A percentile compares a stretch with the other conserved stretches of the same genome.
Conservation (phyloP, 129 eudicot genomes). For the Flaveria trinervia region DNA sequence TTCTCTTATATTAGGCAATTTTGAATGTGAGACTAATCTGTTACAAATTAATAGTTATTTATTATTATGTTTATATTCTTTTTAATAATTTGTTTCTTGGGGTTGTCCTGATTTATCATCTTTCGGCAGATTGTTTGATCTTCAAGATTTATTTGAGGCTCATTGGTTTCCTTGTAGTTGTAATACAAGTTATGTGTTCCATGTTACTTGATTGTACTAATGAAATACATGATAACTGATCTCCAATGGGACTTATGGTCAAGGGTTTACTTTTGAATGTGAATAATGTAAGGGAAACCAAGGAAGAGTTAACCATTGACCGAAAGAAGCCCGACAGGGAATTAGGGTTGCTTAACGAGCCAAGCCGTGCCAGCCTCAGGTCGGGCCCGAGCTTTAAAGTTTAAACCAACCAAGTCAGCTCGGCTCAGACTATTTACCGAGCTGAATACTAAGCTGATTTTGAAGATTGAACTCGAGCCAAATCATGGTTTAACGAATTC, state of each 20-base stretch:
- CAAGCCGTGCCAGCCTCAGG: no score
- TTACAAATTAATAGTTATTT: constrained; percentile 9
- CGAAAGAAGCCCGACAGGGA: no score
- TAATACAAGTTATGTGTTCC: background rate
- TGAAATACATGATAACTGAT: background rate
- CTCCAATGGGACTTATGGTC: background rate
- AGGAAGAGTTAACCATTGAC: no score
- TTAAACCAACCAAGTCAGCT: no score
- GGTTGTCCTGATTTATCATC: background rate
- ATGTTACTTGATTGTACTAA: background rate
- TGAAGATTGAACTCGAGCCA: no score
- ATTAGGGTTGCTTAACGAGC: no score
- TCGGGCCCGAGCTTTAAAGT: no score
- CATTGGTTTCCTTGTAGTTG: background rate
- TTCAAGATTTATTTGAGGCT: constrained; percentile 7
- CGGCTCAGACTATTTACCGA: no score
- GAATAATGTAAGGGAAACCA: no score
- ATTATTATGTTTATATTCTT: background rate
- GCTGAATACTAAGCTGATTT: no score
- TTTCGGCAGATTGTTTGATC: background rate
- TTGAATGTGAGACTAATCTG: constrained; percentile 15
- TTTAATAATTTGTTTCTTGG: constrained; percentile 23
- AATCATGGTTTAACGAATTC: no score
- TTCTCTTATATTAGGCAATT: constrained; percentile 17
- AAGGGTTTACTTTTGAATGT: no score